Percentiles rank a stretch among this genome's conserved stretches.
phyloP scores from a whole-genome alignment of 2,329 filamentous ascomycete species.

The Exophiala phaeomuriformis region DNA sequence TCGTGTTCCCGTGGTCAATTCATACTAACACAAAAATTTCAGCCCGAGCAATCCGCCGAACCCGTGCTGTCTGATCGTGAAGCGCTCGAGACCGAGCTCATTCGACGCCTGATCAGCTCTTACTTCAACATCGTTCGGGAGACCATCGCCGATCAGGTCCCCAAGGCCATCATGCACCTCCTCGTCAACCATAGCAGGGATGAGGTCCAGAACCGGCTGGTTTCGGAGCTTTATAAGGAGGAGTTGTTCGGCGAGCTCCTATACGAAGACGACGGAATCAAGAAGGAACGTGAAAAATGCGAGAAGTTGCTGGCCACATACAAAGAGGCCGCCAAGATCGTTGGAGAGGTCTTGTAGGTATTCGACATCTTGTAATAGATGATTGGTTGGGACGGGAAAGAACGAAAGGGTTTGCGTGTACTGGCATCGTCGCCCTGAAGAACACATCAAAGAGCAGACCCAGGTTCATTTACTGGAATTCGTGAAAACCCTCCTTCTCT shows the following conservation, averaged over 20 bases:
- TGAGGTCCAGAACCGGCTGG: conserved; percentile 91
- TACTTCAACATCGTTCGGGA: conserved; percentile 99
- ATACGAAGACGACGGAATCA: conserved; percentile 95
- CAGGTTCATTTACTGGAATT: too few relatives aligned
- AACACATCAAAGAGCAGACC: too few relatives aligned
- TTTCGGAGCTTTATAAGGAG: conserved; percentile 93
- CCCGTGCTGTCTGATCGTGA: conserved; percentile 91
- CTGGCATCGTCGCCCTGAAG: too few relatives aligned
- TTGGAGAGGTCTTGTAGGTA: conserved; percentile 78
- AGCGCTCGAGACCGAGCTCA: conserved; percentile 94
- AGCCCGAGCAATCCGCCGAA: conserved; percentile 51
- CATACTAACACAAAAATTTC: conserved; percentile 5
- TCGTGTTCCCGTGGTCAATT: background rate
- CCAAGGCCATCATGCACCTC: conserved; percentile 97
- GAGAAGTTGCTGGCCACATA: conserved; percentile 93
- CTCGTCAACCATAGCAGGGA: conserved; percentile 98
- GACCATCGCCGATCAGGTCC: conserved; percentile 96
- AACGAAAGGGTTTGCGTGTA: background rate
- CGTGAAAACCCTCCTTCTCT: too few relatives aligned
- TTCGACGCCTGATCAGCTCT: conserved; percentile 89
- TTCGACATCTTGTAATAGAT: background rate
- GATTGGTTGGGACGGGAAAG: background rate
- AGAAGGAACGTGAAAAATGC: conserved; percentile 97
- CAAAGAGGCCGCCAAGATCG: conserved; percentile 95
- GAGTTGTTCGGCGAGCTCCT: conserved; percentile 82